A percentile compares a stretch with the other conserved stretches of the same genome.
These are phyloP conservation scores for Solanum tacnaense DNA, from an alignment of 257 asterid species.

Conservation along the genomic window DNA sequence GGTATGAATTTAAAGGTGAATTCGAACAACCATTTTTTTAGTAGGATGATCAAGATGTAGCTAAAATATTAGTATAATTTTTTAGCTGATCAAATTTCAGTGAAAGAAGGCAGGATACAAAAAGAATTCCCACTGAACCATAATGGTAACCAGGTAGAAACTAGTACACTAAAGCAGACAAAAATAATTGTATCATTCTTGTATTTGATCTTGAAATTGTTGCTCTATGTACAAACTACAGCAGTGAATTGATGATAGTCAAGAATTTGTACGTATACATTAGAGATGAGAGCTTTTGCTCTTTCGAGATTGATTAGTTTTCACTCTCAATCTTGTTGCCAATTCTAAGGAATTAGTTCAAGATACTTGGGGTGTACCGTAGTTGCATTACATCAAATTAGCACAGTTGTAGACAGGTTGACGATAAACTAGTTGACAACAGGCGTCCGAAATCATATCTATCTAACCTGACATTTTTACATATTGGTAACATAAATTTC, in stretches of 20 bases:
- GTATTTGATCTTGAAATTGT: not conserved
- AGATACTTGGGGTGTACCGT: not conserved
- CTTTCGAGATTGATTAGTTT: not conserved
- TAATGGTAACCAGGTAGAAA: not conserved
- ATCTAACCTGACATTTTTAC: not conserved
- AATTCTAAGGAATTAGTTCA: not conserved
- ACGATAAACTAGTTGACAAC: not conserved
- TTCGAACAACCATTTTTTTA: slow-evolving; percentile 3
- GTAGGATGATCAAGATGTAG: not conserved
- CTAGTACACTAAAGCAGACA: not conserved
- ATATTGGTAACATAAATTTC: not conserved
- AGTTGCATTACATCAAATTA: not conserved
- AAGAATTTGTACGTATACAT: not conserved
- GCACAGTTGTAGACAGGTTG: not conserved
- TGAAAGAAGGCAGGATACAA: not conserved
- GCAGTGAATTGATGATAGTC: not conserved
- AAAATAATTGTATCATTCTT: not conserved
- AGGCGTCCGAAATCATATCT: not conserved
- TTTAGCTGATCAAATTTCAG: not conserved
- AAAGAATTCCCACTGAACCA: not conserved
- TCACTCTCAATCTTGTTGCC: not conserved
- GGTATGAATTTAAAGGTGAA: not conserved
- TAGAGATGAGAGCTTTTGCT: not conserved
- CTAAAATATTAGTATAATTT: not conserved
- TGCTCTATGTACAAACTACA: not conserved